Percentiles rank a stretch among this genome's conserved stretches.
phyloP scores from a whole-genome alignment of 2,329 filamentous ascomycete genomes.

The Cladophialophora yegresii region DNA sequence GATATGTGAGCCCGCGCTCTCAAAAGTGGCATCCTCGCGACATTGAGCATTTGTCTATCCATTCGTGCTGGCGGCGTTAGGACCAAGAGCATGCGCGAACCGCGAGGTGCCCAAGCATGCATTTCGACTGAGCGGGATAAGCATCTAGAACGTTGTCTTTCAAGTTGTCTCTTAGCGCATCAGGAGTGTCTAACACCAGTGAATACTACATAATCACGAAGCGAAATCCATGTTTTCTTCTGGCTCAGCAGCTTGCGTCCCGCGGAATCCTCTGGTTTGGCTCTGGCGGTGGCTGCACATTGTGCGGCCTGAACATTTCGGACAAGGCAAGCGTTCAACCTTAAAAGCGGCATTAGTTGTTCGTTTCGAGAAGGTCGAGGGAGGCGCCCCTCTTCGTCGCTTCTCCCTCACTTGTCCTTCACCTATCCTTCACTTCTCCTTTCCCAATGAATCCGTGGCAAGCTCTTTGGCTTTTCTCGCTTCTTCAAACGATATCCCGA shows the following conservation, averaged over 20 bases:
- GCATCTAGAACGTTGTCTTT: constrained; percentile 1
- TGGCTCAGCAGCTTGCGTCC: neutral
- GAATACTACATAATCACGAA: neutral
- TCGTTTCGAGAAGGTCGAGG: no score
- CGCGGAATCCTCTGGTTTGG: neutral
- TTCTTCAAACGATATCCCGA: constrained; percentile 1
- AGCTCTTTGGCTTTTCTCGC: neutral
- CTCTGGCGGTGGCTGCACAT: neutral
- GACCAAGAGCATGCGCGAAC: neutral
- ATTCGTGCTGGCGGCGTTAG: neutral
- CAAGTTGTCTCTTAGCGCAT: neutral
- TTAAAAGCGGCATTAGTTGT: constrained; percentile 8
- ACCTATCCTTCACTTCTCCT: neutral
- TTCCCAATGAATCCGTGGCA: no score
- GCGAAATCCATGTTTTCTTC: neutral
- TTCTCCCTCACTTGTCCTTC: neutral
- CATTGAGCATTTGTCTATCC: neutral
- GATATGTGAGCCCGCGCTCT: neutral
- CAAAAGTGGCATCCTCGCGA: neutral
- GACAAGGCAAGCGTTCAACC: constrained; percentile 3
- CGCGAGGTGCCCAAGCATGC: neutral
- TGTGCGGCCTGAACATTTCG: constrained; percentile 8
- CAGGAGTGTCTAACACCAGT: neutral
- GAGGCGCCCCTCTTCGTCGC: neutral
- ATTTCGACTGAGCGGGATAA: neutral